These are phyloP conservation scores for Tricholoma terreum DNA, from an alignment of 768 basidiomycete species.

Conservation along the genomic window DNA sequence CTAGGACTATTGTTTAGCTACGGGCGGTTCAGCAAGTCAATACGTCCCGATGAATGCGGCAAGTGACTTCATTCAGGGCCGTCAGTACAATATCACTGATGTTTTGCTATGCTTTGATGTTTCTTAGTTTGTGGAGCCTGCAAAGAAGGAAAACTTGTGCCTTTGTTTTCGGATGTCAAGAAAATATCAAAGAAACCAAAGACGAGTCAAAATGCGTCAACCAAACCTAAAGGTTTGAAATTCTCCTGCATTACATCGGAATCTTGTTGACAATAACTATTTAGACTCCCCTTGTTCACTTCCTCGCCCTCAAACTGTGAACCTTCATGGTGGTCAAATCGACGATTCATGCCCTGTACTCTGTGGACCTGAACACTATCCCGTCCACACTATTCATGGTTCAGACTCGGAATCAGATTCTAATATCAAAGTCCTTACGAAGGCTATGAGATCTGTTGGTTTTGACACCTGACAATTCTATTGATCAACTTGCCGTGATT, in stretches of 20 bases:
- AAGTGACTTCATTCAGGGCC: slow-evolving; percentile 20
- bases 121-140: slow-evolving; percentile 73
- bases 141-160: slow-evolving; percentile 53
- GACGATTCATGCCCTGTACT: neutral
- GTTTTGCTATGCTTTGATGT: too few species aligned
- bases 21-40: slow-evolving; percentile 73
- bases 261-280: neutral
- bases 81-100: neutral
- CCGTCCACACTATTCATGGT: slow-evolving; percentile 11
- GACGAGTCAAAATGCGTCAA: slow-evolving; percentile 42
- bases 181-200: slow-evolving; percentile 34
- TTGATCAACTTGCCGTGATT: neutral
- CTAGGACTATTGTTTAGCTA: slow-evolving; percentile 42
- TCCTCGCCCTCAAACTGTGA: slow-evolving; percentile 1
- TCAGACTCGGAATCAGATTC: slow-evolving; percentile 30
- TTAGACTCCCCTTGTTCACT: slow-evolving; percentile 34
- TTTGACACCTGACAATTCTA: neutral
- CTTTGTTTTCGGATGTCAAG: slow-evolving; percentile 46
- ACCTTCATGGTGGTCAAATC: neutral
- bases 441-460: slow-evolving; percentile 19
- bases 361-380: neutral
- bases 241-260: neutral
- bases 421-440: slow-evolving; percentile 30
- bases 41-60: slow-evolving; percentile 63
- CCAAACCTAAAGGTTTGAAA: slow-evolving; percentile 43